These are phyloP conservation scores for Puccinia sorghi DNA, from an alignment of 1,284 basidiomycete genomes.

Conservation along the genomic window DNA sequence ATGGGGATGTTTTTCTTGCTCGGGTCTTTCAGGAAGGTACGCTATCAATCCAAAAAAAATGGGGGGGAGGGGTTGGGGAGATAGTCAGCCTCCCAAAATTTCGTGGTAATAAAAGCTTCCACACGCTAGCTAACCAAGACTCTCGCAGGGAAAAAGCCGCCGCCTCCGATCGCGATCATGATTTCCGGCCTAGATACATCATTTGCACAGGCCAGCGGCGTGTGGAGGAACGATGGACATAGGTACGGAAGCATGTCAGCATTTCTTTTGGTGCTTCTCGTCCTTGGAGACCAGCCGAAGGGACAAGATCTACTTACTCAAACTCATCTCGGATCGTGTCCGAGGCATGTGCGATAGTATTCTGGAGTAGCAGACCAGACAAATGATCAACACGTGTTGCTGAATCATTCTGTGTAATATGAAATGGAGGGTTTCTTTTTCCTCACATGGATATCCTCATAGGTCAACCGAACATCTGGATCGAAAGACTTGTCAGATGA, in stretches of 20 bases:
- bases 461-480: constrained; percentile 70
- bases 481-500: constrained; percentile 52
- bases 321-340: constrained; percentile 39
- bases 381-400: neutral
- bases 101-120: neutral
- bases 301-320: neutral
- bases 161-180: constrained; percentile 70
- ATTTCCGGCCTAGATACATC: constrained; percentile 57
- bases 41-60: constrained; percentile 59
- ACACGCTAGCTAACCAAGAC: constrained; percentile 67
- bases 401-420: constrained; percentile 1
- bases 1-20: constrained; percentile 62
- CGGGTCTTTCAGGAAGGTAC: constrained; percentile 79
- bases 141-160: constrained; percentile 91
- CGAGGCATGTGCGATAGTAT: constrained; percentile 19
- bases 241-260: too few species aligned
- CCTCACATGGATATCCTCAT: constrained; percentile 72
- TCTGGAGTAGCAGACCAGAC: neutral
- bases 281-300: neutral
- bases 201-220: neutral
- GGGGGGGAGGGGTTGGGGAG: too few species aligned
- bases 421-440: constrained; percentile 21
- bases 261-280: neutral
- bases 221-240: too few species aligned
- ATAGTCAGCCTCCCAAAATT: neutral